A percentile compares a stretch with the other conserved stretches of the same genome.
Conservation (phyloP, 2,329 filamentous ascomycete species). For the Alternaria conjuncta region DNA sequence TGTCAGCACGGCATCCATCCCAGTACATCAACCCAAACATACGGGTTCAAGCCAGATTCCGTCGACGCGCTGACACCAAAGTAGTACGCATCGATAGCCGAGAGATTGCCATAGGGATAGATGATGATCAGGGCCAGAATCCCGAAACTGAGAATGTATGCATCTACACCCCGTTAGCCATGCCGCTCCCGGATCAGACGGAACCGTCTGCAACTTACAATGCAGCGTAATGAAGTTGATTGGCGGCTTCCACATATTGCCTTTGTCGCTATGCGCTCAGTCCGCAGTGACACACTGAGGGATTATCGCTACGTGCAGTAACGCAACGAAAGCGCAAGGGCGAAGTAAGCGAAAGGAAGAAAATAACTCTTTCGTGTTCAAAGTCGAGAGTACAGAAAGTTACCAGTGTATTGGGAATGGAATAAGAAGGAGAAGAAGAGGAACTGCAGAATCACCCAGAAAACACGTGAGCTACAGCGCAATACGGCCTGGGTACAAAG, state of each 20-base stretch:
- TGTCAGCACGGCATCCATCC: conserved; percentile 13
- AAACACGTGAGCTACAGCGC: not conserved
- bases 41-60: conserved; percentile 90
- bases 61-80: conserved; percentile 84
- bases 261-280: not conserved
- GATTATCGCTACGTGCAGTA: not conserved
- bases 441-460: not conserved
- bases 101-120: conserved; percentile 68
- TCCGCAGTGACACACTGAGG: not conserved
- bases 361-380: not conserved
- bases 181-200: not conserved
- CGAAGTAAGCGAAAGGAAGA: not conserved
- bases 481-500: not conserved
- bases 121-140: conserved; percentile 81
- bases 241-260: conserved; percentile 13
- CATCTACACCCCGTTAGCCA: conserved; percentile 58
- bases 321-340: not conserved
- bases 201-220: conserved; percentile 58
- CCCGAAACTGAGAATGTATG: conserved; percentile 77
- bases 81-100: conserved; percentile 88
- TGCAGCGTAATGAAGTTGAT: conserved; percentile 81
- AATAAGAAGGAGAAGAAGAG: not conserved
- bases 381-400: not conserved
- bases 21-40: conserved; percentile 11
- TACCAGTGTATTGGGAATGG: not conserved